Base-by-base conservation (phyloP, 306 rosid genomes). In the Carpinus fangiana region DNA sequence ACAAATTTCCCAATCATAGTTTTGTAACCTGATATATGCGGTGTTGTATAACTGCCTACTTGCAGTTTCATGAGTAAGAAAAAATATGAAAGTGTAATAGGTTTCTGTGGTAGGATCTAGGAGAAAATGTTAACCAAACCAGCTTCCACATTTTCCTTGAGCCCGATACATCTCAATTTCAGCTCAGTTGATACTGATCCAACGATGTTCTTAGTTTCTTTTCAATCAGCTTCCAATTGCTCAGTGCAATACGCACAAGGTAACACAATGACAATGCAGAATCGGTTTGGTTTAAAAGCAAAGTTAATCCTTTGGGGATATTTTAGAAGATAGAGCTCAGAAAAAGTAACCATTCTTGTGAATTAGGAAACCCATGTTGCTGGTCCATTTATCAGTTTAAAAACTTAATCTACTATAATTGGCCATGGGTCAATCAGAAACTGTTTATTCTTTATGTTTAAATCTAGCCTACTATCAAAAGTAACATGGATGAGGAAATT, bases 301-400 rank as follows among this genome's bases (percentile, higher is more conserved):
- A 9, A 4, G 9, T 23, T 45, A 14, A 64, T 62, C 45, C 45
- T 31, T 31, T 31, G 5, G n/a, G 46, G 20, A 62, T 13, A 62
- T 28, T 17, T 62, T 62, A 62, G 10, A 62, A 62, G 69, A 62
- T 13, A 62, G 45, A 62, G 69, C n/a, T 62, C 46, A 62, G 43
- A 13, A 6, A 34, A 17, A 7, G 12, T 31, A 3, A 34, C 69
- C 6, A 31, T 36, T 62, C 69, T 62, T 62, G 69, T 62, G 41
- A 9, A 31, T 62, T 31, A 55, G 11, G 26, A 23, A 23, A 59
- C 10, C 65, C 7, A 21, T 38, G 13, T 18, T 65, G 71, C 26
- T 38, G 50, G 71, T 38, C 45, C 23, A 66, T 41, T 41, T 20
- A 67, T 17, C 51, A 17, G 9, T 43, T 20, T 38, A 6, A 9